Evolutionary conservation across 2,329 filamentous ascomycete genomes (phyloP).

Genomic region (Rhynchosporium graminicola): DNA sequence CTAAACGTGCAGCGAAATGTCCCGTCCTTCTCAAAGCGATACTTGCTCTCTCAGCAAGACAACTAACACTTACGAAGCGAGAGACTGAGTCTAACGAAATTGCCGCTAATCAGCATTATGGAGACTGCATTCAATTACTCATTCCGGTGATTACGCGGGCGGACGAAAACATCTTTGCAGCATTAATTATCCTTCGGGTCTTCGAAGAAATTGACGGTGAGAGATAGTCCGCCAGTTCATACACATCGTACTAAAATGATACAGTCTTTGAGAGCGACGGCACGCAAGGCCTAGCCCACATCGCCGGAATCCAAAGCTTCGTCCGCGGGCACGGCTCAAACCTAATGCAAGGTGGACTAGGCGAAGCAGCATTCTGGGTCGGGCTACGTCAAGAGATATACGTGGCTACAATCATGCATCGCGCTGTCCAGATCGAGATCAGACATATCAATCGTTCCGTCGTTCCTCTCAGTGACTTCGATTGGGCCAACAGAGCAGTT

Average conservation of each 20-base stretch:
- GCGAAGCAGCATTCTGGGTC: conserved; percentile 55
- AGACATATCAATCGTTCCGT: conserved; percentile 54
- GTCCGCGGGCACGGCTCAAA: conserved; percentile 40
- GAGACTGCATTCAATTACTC: conserved; percentile 53
- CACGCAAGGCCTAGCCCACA: conserved; percentile 29
- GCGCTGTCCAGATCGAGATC: conserved; percentile 52
- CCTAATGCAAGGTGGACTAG: conserved; percentile 42
- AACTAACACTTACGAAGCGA: conserved; percentile 49
- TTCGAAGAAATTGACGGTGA: conserved; percentile 53
- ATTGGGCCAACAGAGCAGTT: conserved; percentile 62
- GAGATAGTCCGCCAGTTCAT: neutral
- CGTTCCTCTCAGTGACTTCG: conserved; percentile 50
- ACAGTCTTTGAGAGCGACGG: conserved; percentile 25
- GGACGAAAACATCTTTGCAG: conserved; percentile 55
- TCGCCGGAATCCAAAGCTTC: conserved; percentile 40
- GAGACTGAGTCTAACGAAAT: conserved; percentile 48
- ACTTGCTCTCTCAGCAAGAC: conserved; percentile 56
- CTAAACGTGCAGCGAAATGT: conserved; percentile 52
- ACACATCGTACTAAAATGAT: neutral
- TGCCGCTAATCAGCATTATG: conserved; percentile 54
- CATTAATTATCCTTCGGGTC: conserved; percentile 57
- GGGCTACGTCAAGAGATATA: conserved; percentile 62
- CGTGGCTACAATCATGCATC: conserved; percentile 48
- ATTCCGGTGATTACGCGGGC: conserved; percentile 50
- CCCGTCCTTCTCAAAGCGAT: conserved; percentile 58